Base-by-base conservation (phyloP, 345 rosid species). In the Atalantia buxifolia region DNA sequence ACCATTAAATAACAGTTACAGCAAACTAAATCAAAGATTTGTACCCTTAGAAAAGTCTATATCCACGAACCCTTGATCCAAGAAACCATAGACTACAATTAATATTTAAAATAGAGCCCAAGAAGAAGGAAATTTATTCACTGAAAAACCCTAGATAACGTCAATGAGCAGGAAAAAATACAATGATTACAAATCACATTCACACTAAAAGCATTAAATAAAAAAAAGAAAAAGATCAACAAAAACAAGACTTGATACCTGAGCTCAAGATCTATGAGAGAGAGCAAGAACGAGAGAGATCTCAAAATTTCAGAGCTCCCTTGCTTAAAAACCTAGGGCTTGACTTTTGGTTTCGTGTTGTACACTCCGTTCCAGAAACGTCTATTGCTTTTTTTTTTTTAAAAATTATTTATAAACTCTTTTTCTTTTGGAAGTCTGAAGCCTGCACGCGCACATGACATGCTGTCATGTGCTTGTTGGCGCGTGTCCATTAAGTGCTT, bases 281-380 rank as follows among this genome's bases (percentile, higher is more conserved):
- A 25, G 36, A 18, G 25, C 7, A n/a, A 67, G 13, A 9, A 6
- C 7, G 6, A 31, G 10, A 31, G 38, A 45, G 36, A 66, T 5
- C n/a, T 4, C 19, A 1, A 4, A 1, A 1, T 5, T 1, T 4
- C 0, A 38, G 27, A 25, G 24, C 59, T 61, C 25, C 33, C 63
- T 24, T 4, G 77, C 38, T 76, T 76, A 22, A 33, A 22, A 31
- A 62, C 18, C 60, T 63, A 78, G 81, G 81, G 84, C 62, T 64
- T 48, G 78, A 62, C 72, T 36, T 53, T 5, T 16, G 14, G 21
- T 6, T 7, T 27, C 10, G 48, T 22, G 24, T 6, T 38, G 9
- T 9, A 6, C 16, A 56, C 9, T 40, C 13, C 38, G 30, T 22
- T 71, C 45, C 2, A 62, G 45, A 63, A 45, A 19, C 45, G 28